phyloP scores from a whole-genome alignment of 2,329 filamentous ascomycete genomes.

The Leptodontidium sp. region DNA sequence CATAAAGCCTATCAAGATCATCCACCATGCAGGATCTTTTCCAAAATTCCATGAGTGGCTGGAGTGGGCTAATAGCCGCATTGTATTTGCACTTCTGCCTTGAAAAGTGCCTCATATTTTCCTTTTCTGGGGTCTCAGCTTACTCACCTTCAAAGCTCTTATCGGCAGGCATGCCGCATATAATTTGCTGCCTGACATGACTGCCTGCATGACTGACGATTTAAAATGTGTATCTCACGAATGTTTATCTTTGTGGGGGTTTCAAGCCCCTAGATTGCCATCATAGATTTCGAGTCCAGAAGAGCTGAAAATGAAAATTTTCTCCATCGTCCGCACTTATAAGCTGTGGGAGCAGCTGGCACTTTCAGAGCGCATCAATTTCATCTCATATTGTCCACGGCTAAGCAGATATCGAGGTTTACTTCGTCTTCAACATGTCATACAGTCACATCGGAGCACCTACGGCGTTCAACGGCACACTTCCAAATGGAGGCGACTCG shows the following conservation, averaged over 20 bases:
- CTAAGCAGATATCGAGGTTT: neutral
- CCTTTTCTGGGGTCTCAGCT: constrained; percentile 11
- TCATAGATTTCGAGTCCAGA: neutral
- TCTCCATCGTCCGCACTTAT: neutral
- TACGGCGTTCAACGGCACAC: constrained; percentile 67
- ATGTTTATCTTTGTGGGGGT: neutral
- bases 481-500: constrained; percentile 46
- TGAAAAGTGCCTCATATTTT: neutral
- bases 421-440: constrained; percentile 23
- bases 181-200: neutral
- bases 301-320: neutral
- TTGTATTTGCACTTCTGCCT: constrained; percentile 6
- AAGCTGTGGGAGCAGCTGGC: neutral
- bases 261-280: neutral
- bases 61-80: neutral
- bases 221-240: constrained; percentile 1
- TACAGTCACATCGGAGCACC: constrained; percentile 58
- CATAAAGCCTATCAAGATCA: neutral
- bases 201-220: neutral
- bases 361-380: neutral
- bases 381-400: neutral
- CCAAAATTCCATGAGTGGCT: neutral
- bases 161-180: neutral
- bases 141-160: neutral
- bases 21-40: neutral